These are phyloP conservation scores for Galeopsis tetrahit DNA, from an alignment of 257 asterid species.

Conservation along the genomic window DNA sequence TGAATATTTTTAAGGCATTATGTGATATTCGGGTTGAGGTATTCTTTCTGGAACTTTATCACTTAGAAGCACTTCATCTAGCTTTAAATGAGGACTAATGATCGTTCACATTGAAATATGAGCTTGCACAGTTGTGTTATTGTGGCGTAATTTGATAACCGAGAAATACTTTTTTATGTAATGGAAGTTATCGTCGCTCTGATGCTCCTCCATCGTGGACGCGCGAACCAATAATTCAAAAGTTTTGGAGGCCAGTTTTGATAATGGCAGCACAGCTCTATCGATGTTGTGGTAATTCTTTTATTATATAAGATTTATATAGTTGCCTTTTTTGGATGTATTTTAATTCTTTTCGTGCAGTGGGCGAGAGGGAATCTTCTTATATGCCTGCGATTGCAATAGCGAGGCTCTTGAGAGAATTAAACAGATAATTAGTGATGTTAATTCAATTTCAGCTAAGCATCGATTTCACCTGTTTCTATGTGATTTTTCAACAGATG, in stretches of 20 bases:
- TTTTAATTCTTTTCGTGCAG: constrained; percentile 44
- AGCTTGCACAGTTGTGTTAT: no score
- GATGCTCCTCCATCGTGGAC: no score
- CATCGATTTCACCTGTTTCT: constrained; percentile 65
- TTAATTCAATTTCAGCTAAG: constrained; percentile 46
- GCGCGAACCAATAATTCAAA: constrained; percentile 49
- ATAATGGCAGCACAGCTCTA: constrained; percentile 88
- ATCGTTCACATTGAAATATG: no score
- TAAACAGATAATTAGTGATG: constrained; percentile 60
- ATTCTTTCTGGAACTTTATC: no score
- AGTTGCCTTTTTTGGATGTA: constrained; percentile 20
- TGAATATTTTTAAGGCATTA: no score
- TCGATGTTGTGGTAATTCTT: constrained; percentile 59
- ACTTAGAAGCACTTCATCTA: no score
- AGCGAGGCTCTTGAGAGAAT: constrained; percentile 83
- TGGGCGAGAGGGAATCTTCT: constrained; percentile 53
- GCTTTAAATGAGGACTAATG: no score
- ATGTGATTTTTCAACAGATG: constrained; percentile 69
- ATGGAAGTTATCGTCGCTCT: no score
- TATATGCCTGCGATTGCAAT: constrained; percentile 92
- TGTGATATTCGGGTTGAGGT: no score
- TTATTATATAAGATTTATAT: background rate
- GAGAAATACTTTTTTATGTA: no score
- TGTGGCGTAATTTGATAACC: no score
- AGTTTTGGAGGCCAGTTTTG: constrained; percentile 96